Conservation (phyloP, 441 rosid genomes). For the Populus trichocarpa region DNA sequence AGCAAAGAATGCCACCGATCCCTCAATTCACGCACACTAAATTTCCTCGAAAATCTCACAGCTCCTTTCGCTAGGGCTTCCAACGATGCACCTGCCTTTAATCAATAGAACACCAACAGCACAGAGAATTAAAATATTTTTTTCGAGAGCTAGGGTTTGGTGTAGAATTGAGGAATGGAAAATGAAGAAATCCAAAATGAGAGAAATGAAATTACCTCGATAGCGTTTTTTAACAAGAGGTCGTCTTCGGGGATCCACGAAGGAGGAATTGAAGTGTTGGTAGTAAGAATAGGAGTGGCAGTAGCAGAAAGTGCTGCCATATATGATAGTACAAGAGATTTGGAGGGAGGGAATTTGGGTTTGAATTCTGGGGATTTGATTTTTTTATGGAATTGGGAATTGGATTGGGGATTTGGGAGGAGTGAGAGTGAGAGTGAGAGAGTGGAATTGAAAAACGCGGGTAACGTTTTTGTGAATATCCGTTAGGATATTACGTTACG, state of each 20-base stretch:
- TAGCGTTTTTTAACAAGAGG: constrained; percentile 67
- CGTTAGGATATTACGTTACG: background rate
- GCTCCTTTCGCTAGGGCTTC: constrained; percentile 93
- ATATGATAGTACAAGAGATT: background rate
- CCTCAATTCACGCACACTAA: constrained; percentile 60
- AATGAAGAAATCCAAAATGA: background rate
- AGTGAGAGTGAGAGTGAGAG: background rate
- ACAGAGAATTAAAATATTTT: background rate
- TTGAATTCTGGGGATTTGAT: background rate
- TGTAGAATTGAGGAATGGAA: background rate
- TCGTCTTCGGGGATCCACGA: constrained; percentile 78
- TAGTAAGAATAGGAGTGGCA: background rate
- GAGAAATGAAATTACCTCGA: constrained; percentile 52
- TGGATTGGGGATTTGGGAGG: background rate
- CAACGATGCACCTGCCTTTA: constrained; percentile 85
- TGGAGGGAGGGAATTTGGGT: background rate
- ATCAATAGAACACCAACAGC: constrained; percentile 1
- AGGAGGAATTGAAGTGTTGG: constrained; percentile 13
- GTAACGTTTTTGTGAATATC: background rate
- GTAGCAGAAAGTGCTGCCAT: background rate
- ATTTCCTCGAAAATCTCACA: constrained; percentile 69
- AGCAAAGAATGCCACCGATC: constrained; percentile 84
- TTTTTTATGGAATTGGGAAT: background rate
- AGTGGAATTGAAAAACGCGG: background rate
- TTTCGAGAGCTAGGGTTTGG: background rate